Conservation (phyloP, 768 basidiomycete genomes). For the Guyanaporus albipodus region DNA sequence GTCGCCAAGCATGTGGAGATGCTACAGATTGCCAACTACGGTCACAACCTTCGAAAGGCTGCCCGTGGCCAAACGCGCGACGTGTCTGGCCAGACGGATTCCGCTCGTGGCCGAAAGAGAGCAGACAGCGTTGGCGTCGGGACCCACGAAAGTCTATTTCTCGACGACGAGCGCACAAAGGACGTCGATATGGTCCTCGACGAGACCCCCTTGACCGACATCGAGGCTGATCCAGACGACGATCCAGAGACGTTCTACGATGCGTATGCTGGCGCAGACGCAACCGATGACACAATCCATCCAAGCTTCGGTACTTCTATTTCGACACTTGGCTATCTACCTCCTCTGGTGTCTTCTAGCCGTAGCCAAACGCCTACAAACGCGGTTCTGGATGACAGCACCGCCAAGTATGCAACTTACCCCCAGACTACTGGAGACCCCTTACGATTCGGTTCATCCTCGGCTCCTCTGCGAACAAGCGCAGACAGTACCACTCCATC, state of each 20-base stretch:
- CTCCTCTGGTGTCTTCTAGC: slow-evolving; percentile 22
- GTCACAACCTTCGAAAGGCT: slow-evolving; percentile 50
- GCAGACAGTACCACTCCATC: slow-evolving; percentile 41
- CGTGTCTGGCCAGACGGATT: slow-evolving; percentile 21
- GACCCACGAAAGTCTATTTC: slow-evolving; percentile 57
- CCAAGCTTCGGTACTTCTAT: slow-evolving; percentile 18
- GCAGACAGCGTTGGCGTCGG: slow-evolving; percentile 64
- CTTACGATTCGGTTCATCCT: slow-evolving; percentile 40
- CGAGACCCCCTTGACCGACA: slow-evolving; percentile 70
- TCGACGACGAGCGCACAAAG: slow-evolving; percentile 55
- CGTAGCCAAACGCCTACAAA: slow-evolving; percentile 45
- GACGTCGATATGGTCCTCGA: slow-evolving; percentile 60
- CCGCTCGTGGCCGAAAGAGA: slow-evolving; percentile 44
- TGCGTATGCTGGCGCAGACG: slow-evolving; percentile 25
- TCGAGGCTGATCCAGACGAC: slow-evolving; percentile 51
- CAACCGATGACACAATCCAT: slow-evolving; percentile 18
- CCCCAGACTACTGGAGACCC: slow-evolving; percentile 46
- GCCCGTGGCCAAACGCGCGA: slow-evolving; percentile 25
- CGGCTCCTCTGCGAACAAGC: slow-evolving; percentile 33
- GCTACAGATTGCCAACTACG: slow-evolving; percentile 85
- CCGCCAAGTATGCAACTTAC: slow-evolving; percentile 39
- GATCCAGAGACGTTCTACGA: slow-evolving; percentile 42
- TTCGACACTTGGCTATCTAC: slow-evolving; percentile 19
- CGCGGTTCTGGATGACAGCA: slow-evolving; percentile 32
- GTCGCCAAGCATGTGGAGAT: slow-evolving; percentile 76